Base-by-base conservation (phyloP, 805 yeast genomes). In the Metschnikowia peoriensis region DNA sequence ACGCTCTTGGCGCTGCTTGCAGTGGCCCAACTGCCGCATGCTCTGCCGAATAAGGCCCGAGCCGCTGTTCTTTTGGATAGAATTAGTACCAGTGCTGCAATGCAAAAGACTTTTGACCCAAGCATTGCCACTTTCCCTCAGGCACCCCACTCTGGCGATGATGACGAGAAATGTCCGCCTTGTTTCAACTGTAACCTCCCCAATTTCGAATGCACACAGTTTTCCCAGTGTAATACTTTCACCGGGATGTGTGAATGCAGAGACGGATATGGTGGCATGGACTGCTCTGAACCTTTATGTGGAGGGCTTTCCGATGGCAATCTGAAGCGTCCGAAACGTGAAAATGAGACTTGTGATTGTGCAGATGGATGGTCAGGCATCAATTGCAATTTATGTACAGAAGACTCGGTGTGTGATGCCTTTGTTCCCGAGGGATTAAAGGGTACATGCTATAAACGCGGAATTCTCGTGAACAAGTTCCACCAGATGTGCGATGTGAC, bases 401-500 rank as follows among this genome's bases (percentile, higher is more conserved):
- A 67, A 5, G 96, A 94, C 66, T 67, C 76, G 2, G 87, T 85
- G 1, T 94, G 99, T 72, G 88, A 89, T 66, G 73, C 88, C 0
- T 88, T 94, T 61, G 83, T 93, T 83, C 98, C 98, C 1, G 91
- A 84, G 40, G 88, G 88, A 2, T 69, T 90, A 50, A 74, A 80
- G 53, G 99, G 98, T 10, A 89, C 96, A 0, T 94, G 99, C 68
- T 93, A 91, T 69, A 80, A 84, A 56, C 81, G 87, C 9, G 99
- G 98, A 16, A 80, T 89, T 60, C 72, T 91, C 43, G 93, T 94
- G 22, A 85, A 89, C 57, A 78, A 83, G 60, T 82, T 87, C 62
- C 89, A 86, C 66, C 97, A 90, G 70, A 88, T 88, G 86, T 94
- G 99, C 77, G 88, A 92, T 64, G 98, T 94, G 15, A 93, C 98